Percentiles rank a stretch among this genome's conserved stretches.
Conservation (phyloP, 176 grass and related monocot species). For the Themeda triandra region DNA sequence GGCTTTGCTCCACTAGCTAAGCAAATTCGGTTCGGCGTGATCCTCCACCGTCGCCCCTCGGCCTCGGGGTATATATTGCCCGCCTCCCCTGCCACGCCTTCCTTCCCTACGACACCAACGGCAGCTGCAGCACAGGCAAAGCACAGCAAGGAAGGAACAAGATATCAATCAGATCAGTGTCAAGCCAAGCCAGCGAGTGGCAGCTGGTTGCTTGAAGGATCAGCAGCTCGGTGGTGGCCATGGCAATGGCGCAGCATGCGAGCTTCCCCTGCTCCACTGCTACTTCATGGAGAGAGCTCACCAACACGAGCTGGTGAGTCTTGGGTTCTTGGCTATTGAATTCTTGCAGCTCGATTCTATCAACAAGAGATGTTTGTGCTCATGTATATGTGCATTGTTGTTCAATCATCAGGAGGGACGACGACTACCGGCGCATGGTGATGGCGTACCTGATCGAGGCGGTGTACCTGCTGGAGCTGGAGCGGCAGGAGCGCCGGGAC, state of each 20-base stretch:
- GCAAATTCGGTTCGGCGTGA: constrained; percentile 43
- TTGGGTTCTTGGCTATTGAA: background rate
- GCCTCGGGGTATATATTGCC: constrained; percentile 27
- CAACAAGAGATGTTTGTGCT: background rate
- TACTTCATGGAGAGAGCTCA: constrained; percentile 58
- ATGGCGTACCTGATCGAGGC: constrained; percentile 86
- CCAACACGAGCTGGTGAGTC: constrained; percentile 62
- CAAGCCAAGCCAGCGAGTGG: too few species aligned
- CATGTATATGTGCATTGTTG: background rate
- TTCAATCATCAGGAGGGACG: constrained; percentile 66
- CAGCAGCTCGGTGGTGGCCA: constrained; percentile 15
- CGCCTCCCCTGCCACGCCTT: background rate
- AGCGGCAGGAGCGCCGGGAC: constrained; percentile 62
- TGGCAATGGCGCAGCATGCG: constrained; percentile 42
- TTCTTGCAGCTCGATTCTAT: background rate
- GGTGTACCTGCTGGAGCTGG: constrained; percentile 89
- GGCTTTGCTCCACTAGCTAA: background rate
- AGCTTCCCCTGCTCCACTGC: constrained; percentile 40
- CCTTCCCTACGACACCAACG: constrained; percentile 14
- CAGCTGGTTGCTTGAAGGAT: background rate
- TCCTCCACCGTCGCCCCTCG: background rate
- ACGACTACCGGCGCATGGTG: constrained; percentile 81
- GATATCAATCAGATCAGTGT: background rate
- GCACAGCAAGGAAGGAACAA: background rate
- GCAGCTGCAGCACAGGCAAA: background rate